phyloP scores from a whole-genome alignment of 2,329 filamentous ascomycete genomes.

The Arthrobotrys musiformis region DNA sequence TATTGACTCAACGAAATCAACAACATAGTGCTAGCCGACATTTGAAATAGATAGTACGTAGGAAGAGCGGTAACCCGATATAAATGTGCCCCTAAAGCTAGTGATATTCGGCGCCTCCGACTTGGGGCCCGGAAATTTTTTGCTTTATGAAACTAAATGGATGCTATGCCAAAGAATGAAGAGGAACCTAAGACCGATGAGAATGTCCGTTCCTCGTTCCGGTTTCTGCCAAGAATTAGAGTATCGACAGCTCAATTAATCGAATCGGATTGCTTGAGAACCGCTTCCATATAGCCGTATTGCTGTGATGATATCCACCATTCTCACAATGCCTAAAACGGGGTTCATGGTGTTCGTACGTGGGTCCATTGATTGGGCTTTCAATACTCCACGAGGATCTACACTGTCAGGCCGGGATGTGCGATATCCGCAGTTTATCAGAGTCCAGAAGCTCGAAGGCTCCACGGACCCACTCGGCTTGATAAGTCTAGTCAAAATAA shows the following conservation, averaged over 20 bases:
- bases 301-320: no score
- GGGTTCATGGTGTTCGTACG: background rate
- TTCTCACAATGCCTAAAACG: background rate
- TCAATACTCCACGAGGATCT: background rate
- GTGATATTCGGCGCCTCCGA: no score
- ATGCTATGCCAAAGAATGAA: no score
- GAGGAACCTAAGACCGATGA: background rate
- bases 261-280: background rate
- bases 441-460: background rate
- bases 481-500: background rate
- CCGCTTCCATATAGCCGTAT: background rate
- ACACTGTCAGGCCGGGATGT: slow-evolving; percentile 1
- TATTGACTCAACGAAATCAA: no score
- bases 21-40: no score
- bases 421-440: background rate
- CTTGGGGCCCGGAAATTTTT: no score
- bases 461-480: background rate
- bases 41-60: no score
- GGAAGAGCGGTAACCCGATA: no score
- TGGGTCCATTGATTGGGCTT: background rate
- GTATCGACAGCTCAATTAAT: background rate
- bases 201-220: background rate
- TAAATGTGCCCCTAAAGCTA: no score
- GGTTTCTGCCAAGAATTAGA: background rate
- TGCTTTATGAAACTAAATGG: no score